Evolutionary conservation across 139 green algal genomes (phyloP).

Genomic region (Haematococcus lacustris): DNA sequence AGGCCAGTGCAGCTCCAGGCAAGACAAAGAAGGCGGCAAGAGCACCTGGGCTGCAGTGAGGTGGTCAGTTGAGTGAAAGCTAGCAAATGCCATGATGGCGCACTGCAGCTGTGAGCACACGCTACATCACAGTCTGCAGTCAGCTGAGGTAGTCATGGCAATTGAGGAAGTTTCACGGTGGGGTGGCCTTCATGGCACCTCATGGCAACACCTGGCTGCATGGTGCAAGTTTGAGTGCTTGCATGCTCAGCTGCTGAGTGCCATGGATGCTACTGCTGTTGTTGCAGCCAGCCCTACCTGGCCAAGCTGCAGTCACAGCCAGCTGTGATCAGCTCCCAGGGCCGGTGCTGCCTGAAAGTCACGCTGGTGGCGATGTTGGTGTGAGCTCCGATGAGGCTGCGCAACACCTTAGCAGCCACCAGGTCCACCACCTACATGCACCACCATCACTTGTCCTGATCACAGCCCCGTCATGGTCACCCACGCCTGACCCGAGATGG

Average conservation of each 20-base stretch:
- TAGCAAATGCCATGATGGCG: too few species aligned
- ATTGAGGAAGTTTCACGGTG: background rate
- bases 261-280: background rate
- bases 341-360: constrained; percentile 41
- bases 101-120: too few species aligned
- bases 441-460: too few species aligned
- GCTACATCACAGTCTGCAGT: too few species aligned
- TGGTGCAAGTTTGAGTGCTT: background rate
- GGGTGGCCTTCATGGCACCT: too few species aligned
- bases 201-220: too few species aligned
- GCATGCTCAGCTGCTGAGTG: background rate
- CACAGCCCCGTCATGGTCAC: too few species aligned
- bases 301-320: constrained; percentile 52
- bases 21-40: too few species aligned
- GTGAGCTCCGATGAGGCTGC: constrained; percentile 44
- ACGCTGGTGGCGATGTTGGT: constrained; percentile 46
- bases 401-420: constrained; percentile 24
- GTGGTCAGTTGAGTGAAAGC: too few species aligned
- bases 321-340: constrained; percentile 56
- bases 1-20: too few species aligned
- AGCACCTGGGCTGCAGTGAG: too few species aligned
- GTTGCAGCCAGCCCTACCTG: constrained; percentile 21
- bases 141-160: background rate
- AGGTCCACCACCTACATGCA: constrained; percentile 12
- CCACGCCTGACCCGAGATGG: too few species aligned